A percentile compares a stretch with the other conserved stretches of the same genome.
Conservation (phyloP, 169 alveolate genomes). For the Eimeria zaria region DNA sequence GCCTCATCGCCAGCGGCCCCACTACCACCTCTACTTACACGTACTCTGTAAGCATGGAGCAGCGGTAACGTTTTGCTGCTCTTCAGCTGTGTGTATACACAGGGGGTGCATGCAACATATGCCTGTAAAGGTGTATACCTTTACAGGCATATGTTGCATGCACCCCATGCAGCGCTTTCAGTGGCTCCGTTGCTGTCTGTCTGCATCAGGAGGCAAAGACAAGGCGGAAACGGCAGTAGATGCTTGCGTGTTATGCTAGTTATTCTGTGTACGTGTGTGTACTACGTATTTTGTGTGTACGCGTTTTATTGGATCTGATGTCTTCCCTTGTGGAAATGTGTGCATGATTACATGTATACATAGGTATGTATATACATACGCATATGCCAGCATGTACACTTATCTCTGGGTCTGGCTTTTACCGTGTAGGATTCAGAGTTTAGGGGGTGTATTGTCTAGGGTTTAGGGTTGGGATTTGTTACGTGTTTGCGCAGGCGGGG, state of each 20-base stretch:
- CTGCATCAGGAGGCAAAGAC: background rate
- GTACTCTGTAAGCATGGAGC: conserved; percentile 23
- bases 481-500: conserved; percentile 48
- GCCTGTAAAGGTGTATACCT: background rate
- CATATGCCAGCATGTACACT: no score
- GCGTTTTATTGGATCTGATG: no score
- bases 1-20: conserved; percentile 47
- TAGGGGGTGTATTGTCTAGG: no score
- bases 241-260: background rate
- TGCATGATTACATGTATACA: no score
- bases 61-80: background rate
- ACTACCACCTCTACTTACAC: conserved; percentile 46
- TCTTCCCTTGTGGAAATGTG: no score
- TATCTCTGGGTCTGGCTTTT: no score
- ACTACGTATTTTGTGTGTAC: no score
- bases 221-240: background rate
- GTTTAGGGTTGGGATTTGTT: background rate
- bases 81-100: background rate
- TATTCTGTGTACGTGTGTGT: no score
- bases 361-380: background rate
- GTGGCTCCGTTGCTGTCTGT: background rate
- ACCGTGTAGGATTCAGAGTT: background rate
- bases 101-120: background rate
- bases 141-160: background rate
- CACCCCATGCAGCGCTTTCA: background rate